Evolutionary conservation across 2,329 filamentous ascomycete species (phyloP).

Genomic region (Drechslera avenae): DNA sequence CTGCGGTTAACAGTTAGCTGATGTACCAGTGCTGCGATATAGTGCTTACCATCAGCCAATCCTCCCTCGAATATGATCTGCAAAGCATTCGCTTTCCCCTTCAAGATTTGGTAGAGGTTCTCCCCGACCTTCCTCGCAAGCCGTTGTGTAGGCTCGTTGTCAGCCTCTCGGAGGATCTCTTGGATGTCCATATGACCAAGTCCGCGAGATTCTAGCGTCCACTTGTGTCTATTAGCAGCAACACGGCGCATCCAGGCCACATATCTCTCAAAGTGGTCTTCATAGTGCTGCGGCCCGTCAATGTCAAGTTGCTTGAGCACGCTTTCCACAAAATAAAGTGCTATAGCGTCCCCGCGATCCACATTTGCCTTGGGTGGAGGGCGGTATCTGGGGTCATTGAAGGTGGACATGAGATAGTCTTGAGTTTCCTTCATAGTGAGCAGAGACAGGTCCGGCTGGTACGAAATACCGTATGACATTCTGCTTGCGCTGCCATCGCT

Average conservation of each 20-base stretch:
- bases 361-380: neutral
- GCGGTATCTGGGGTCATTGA: neutral
- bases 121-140: neutral
- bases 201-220: neutral
- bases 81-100: neutral
- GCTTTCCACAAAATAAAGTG: neutral
- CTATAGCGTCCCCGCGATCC: neutral
- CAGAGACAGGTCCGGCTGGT: neutral
- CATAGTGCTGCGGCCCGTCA: neutral
- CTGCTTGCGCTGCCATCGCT: neutral
- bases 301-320: neutral
- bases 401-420: neutral
- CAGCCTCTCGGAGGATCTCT: neutral
- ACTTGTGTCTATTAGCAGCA: neutral
- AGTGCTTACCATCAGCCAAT: neutral
- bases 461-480: neutral
- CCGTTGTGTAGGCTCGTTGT: neutral
- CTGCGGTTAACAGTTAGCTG: neutral
- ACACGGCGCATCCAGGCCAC: neutral
- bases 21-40: neutral
- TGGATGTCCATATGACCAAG: neutral
- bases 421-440: neutral
- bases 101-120: neutral
- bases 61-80: neutral
- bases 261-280: neutral